Evolutionary conservation across 1,139 yeast genomes (phyloP).

Genomic region (Yamadazyma buinensis): DNA sequence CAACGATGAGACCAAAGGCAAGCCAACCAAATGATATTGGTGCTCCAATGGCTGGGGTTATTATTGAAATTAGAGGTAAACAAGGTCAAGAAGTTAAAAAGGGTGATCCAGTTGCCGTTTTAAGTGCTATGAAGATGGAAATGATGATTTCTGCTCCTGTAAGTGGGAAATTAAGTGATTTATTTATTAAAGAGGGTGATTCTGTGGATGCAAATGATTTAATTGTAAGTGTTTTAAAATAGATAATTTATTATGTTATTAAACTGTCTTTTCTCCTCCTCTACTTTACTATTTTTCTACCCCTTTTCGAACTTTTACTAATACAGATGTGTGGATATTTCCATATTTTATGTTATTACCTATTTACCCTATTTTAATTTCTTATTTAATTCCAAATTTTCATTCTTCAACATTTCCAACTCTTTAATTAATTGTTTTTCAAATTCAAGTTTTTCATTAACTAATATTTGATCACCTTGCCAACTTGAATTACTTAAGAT

Average conservation of each 20-base stretch:
- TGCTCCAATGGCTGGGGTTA: slow-evolving; percentile 99
- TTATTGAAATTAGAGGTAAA: slow-evolving; percentile 89
- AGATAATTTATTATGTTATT: slow-evolving; percentile 2
- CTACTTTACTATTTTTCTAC: no score
- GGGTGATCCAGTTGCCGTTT: slow-evolving; percentile 93
- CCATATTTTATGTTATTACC: no score
- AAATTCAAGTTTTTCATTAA: slow-evolving; percentile 15
- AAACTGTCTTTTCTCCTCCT: neutral
- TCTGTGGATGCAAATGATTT: slow-evolving; percentile 93
- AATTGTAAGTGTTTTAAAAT: slow-evolving; percentile 40
- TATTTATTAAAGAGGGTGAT: slow-evolving; percentile 83
- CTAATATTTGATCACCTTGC: slow-evolving; percentile 27
- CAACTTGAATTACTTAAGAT: slow-evolving; percentile 31
- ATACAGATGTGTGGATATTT: no score
- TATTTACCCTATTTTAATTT: slow-evolving; percentile 20
- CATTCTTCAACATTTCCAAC: slow-evolving; percentile 24
- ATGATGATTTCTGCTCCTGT: slow-evolving; percentile 95
- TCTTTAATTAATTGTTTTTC: slow-evolving; percentile 25
- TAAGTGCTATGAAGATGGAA: slow-evolving; percentile 99
- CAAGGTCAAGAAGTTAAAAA: slow-evolving; percentile 86
- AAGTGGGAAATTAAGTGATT: slow-evolving; percentile 75
- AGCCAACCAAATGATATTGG: slow-evolving; percentile 92
- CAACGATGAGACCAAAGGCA: slow-evolving; percentile 87
- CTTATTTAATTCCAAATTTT: slow-evolving; percentile 24
- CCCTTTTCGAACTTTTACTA: no score